Base-by-base conservation (phyloP, 2,329 filamentous ascomycete species). In the Phialemoniopsis sp. region DNA sequence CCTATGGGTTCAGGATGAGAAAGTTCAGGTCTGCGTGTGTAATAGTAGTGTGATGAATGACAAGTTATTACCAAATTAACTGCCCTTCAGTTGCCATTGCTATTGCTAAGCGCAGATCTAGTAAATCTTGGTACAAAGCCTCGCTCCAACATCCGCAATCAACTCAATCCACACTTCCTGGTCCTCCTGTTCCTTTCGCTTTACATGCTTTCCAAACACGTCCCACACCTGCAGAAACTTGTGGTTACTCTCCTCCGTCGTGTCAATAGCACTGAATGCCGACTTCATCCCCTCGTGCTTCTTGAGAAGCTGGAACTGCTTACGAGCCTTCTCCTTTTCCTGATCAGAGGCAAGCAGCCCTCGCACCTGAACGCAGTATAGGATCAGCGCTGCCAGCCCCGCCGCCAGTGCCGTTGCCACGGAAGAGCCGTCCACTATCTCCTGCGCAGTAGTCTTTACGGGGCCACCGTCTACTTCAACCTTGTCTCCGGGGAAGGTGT, bases 321-420 rank as follows among this genome's bases (percentile, higher is more conserved):
- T 26, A 38, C 44, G 40, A 6, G 35, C 39, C 32, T 33, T 17
- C 12, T n/a, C 34, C 28, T 37, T 34, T 13, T 39, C 17, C 14
- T 35, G 28, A 5, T 18, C 44, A 18, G 38, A 39, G 30, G 41
- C 39, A 21, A 57, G 16, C 31, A 48, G 42, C n/a, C n/a, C n/a
- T n/a, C n/a, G n/a, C n/a, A n/a, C n/a, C n/a, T n/a, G n/a, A n/a
- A 50, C 46, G 37, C 50, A 54, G 33, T 54, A 51, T 3, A 59
- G 36, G 1, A 61, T 46, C 31, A 60, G 32, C 8, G 56, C 55
- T 3, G 57, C 56, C 18, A 56, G 42, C 0, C 57, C 58, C 2
- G 54, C 43, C 2, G 54, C 57, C 3, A 59, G 40, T 0, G 57
- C 57, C 3, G 57, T 59, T 1, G 55, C 52, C 8, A 58, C 45